A percentile compares a stretch with the other conserved stretches of the same genome.
phyloP scores from a whole-genome alignment of 441 rosid genomes.

The Capsella rubella region DNA sequence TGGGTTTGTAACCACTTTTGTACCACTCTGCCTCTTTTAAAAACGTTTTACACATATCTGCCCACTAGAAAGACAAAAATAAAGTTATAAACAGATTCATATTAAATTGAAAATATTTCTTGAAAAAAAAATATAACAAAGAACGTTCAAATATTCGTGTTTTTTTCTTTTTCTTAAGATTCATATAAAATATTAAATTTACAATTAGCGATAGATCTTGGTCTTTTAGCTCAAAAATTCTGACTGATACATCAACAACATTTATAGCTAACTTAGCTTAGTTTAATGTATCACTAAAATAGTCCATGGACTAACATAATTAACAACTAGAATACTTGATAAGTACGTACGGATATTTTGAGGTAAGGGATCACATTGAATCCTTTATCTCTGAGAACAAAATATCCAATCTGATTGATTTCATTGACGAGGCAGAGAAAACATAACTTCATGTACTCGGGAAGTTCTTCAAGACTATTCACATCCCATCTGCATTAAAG shows the following conservation, averaged over 20 bases:
- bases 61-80: slow-evolving; percentile 38
- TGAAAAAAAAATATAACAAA: not conserved
- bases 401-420: slow-evolving; percentile 31
- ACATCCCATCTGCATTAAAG: slow-evolving; percentile 40
- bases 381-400: slow-evolving; percentile 36
- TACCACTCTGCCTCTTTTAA: slow-evolving; percentile 50
- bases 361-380: slow-evolving; percentile 38
- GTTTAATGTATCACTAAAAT: not conserved
- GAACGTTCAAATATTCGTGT: not conserved
- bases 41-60: slow-evolving; percentile 40
- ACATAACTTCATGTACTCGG: slow-evolving; percentile 40
- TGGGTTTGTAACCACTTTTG: slow-evolving; percentile 38
- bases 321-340: no score
- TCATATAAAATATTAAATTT: no score
- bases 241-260: not conserved
- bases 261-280: not conserved
- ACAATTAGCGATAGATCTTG: not conserved
- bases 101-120: not conserved
- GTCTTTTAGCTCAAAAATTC: not conserved
- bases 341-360: slow-evolving; percentile 30
- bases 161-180: not conserved
- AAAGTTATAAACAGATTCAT: not conserved
- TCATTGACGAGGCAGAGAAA: slow-evolving; percentile 39
- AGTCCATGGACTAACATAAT: no score
- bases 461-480: slow-evolving; percentile 42